Evolutionary conservation across 2,329 filamentous ascomycete species (phyloP).

Genomic region (Xylaria sp.): DNA sequence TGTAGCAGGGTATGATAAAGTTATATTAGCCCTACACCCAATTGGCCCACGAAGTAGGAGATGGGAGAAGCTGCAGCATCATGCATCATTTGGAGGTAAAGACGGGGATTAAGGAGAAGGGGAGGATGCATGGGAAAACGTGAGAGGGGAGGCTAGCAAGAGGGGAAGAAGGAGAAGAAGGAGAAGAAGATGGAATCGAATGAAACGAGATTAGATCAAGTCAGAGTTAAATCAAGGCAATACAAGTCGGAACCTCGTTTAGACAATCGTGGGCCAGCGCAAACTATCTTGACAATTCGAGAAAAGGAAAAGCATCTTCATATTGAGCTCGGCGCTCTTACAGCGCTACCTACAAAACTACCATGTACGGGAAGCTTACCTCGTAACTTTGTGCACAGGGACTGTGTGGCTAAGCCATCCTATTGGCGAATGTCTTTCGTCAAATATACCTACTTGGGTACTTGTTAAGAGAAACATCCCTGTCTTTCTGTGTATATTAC

Average conservation of each 20-base stretch:
- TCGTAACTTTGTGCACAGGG: neutral
- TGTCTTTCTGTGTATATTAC: constrained; percentile 16
- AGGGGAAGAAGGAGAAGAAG: neutral
- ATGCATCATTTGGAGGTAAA: constrained; percentile 7
- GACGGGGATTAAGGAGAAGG: neutral
- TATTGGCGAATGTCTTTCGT: neutral
- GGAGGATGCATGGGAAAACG: neutral
- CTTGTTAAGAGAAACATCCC: constrained; percentile 2
- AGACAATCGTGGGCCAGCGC: too few species aligned
- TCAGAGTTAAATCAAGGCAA: too few species aligned
- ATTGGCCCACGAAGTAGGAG: constrained; percentile 19
- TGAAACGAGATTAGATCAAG: neutral
- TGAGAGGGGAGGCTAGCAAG: neutral
- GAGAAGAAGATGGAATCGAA: neutral
- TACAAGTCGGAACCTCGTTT: too few species aligned
- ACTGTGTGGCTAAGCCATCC: neutral
- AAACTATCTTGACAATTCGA: too few species aligned
- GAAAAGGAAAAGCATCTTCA: too few species aligned
- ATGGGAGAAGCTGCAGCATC: constrained; percentile 5
- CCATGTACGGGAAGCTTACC: neutral
- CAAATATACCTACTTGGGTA: neutral
- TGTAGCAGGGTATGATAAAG: constrained; percentile 20
- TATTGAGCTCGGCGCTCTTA: neutral
- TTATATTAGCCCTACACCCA: constrained; percentile 23
- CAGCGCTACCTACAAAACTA: neutral